Base-by-base conservation (phyloP, 2,329 filamentous ascomycete genomes). In the Fusarium cyanostomum region DNA sequence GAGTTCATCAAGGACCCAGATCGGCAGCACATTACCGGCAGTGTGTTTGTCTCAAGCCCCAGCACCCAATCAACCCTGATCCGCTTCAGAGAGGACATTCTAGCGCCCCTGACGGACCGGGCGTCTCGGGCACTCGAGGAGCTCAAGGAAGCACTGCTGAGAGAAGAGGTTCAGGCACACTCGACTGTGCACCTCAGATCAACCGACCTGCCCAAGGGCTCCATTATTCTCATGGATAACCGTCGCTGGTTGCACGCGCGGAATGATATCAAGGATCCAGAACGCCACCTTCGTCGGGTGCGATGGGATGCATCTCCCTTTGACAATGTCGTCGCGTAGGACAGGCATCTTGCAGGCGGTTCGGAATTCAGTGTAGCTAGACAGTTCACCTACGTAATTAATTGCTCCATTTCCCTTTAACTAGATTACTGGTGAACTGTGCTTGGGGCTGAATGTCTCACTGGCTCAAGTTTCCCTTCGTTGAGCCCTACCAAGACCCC, bases 211-310 rank as follows among this genome's bases (percentile, higher is more conserved):
- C 74, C 74, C 0, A 67, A 52, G 1, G 53, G 70, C 0, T 68
- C 65, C 5, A 70, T 78, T 11, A 61, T 78, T 4, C 54, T 78
- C 2, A 66, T 77, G 11, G 72, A 77, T 4, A 77, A 77, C 30
- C 71, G 74, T 8, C 65, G 72, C 10, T 78, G 75, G 75, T 16
- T 78, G 24, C 75, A 78, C 52, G 67, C 74, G 11, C 58, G 75
- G 15, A 74, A 71, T 13, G 26, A 71, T 4, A 64, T 78, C 49
- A 71, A 57, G 16, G 75, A 78, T 55, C 70, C 74, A 3, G 62
- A 68, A 15, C 71, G 75, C 42, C 75, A 78, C 34, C 59, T 78
- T 6, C 73, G 75, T 5, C 70, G 75, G 2, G 70, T 77, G 4
- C 69, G 75, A 7, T 77, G 75, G 75, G 73, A 75, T 42, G 74